These are phyloP conservation scores for Geranium rotundifolium DNA, from an alignment of 345 rosid species.

Conservation along the genomic window DNA sequence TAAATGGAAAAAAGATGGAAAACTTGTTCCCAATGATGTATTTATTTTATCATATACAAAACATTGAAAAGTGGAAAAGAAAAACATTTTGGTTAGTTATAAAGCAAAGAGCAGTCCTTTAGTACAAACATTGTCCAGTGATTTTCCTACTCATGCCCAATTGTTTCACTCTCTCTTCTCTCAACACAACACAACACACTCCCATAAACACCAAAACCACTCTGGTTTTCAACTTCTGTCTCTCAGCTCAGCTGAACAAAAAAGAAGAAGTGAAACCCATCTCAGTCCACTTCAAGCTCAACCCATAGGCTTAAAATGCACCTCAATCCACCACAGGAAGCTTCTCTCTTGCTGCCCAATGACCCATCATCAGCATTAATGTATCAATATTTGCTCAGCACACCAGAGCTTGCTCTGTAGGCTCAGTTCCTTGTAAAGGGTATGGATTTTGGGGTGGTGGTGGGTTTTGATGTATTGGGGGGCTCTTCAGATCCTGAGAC, in stretches of 20 bases:
- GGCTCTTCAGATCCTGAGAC: conserved; percentile 47
- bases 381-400: no score
- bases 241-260: conserved; percentile 1
- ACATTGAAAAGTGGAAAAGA: not conserved
- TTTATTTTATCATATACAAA: no score
- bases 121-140: conserved; percentile 3
- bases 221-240: conserved; percentile 15
- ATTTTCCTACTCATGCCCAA: not conserved
- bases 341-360: not conserved
- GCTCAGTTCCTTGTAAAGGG: not conserved
- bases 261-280: not conserved
- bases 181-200: conserved; percentile 8
- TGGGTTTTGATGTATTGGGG: conserved; percentile 37
- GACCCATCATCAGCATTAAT: not conserved
- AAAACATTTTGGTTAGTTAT: not conserved
- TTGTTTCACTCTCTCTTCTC: conserved; percentile 11
- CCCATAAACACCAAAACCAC: conserved; percentile 6
- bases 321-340: not conserved
- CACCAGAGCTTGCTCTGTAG: not conserved
- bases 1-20: no score
- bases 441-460: conserved; percentile 43
- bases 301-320: not conserved
- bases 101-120: not conserved
- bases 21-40: no score
- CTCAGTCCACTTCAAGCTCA: not conserved